A percentile compares a stretch with the other conserved stretches of the same genome.
Conservation (phyloP, 176 grass and related monocot genomes). For the Otatea glauca region DNA sequence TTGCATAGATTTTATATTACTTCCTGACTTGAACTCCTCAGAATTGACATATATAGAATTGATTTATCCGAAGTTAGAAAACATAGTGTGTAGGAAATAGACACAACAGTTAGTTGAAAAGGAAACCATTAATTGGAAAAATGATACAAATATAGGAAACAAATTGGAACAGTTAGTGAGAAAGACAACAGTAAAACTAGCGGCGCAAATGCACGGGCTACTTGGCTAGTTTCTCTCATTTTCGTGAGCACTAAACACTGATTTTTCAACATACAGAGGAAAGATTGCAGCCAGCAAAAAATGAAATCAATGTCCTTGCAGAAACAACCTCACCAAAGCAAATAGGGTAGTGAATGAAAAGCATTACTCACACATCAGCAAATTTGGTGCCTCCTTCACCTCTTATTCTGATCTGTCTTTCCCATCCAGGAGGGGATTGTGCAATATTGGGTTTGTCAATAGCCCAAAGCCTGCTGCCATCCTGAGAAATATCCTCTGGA, state of each 20-base stretch:
- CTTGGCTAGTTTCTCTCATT: slow-evolving; percentile 24
- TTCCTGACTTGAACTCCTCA: slow-evolving; percentile 6
- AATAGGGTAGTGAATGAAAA: slow-evolving; percentile 31
- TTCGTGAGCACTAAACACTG: not conserved
- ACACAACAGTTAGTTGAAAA: not conserved
- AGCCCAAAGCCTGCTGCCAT: slow-evolving; percentile 94
- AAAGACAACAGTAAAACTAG: not conserved
- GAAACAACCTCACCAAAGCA: slow-evolving; percentile 31
- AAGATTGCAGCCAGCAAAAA: not conserved
- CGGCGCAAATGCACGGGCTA: not conserved
- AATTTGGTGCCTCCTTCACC: slow-evolving; percentile 97
- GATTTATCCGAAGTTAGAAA: not conserved
- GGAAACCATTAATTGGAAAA: slow-evolving; percentile 11
- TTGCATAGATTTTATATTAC: not conserved
- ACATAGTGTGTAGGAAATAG: not conserved
- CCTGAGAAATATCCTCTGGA: slow-evolving; percentile 91
- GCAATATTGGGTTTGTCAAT: slow-evolving; percentile 98
- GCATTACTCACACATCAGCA: slow-evolving; percentile 82
- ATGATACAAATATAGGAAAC: not conserved
- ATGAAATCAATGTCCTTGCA: slow-evolving; percentile 9
- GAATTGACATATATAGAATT: slow-evolving; percentile 13
- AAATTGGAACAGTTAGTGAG: not conserved
- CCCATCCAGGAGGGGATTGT: slow-evolving; percentile 84
- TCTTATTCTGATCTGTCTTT: slow-evolving; percentile 90
- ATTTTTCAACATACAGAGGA: slow-evolving; percentile 7